Conservation (phyloP, 208 protist genomes). For the Acanthamoeba royreba region DNA sequence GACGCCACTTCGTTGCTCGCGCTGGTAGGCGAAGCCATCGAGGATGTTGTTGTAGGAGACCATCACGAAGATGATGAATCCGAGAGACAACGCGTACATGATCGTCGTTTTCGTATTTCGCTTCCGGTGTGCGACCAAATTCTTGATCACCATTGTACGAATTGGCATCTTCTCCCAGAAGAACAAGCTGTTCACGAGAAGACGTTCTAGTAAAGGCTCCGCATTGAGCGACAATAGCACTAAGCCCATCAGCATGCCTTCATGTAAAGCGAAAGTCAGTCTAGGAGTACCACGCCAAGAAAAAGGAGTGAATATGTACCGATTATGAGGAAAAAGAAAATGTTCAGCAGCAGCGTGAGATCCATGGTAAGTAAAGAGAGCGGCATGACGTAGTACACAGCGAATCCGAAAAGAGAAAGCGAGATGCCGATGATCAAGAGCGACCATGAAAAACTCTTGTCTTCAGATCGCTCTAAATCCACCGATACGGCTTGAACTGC, state of each 20-base stretch:
- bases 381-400: slow-evolving; percentile 92
- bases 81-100: slow-evolving; percentile 91
- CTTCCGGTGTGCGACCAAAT: slow-evolving; percentile 86
- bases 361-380: slow-evolving; percentile 85
- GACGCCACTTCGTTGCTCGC: slow-evolving; percentile 49
- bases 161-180: slow-evolving; percentile 88
- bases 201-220: slow-evolving; percentile 76
- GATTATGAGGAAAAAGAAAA: slow-evolving; percentile 91
- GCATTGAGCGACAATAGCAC: slow-evolving; percentile 89
- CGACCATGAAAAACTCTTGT: slow-evolving; percentile 25
- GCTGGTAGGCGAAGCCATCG: slow-evolving; percentile 65
- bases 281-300: no score
- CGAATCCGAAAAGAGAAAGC: slow-evolving; percentile 78
- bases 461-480: neutral
- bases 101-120: slow-evolving; percentile 94
- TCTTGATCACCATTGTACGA: slow-evolving; percentile 82
- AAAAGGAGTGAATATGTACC: slow-evolving; percentile 73
- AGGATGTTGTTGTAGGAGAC: slow-evolving; percentile 87
- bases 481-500: slow-evolving; percentile 15
- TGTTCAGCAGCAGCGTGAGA: slow-evolving; percentile 87
- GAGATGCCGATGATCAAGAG: slow-evolving; percentile 42
- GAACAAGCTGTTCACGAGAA: slow-evolving; percentile 81
- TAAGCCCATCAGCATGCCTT: slow-evolving; percentile 80
- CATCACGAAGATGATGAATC: slow-evolving; percentile 92
- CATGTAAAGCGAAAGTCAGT: neutral